A percentile compares a stretch with the other conserved stretches of the same genome.
These are phyloP conservation scores for Alternaria ventricosa DNA, from an alignment of 2,329 filamentous ascomycete species.

Conservation along the genomic window DNA sequence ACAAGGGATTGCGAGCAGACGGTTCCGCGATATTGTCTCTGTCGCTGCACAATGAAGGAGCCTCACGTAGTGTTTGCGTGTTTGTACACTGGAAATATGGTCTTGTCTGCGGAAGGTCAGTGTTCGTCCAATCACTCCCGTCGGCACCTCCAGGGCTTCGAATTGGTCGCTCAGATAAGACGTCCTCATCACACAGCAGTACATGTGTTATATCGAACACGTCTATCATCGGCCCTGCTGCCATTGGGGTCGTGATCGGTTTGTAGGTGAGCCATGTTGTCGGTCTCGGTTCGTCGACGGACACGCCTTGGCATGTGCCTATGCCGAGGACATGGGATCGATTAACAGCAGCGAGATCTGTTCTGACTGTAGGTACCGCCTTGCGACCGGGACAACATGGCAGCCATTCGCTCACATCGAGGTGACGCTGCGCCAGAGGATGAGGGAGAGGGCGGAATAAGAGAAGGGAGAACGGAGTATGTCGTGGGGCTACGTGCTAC, in stretches of 20 bases:
- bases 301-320: conserved; percentile 27
- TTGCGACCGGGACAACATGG: conserved; percentile 19
- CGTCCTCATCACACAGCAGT: neutral
- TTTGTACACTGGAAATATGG: neutral
- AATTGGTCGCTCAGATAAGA: neutral
- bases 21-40: neutral
- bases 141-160: neutral
- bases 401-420: conserved; percentile 30
- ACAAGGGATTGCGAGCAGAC: neutral
- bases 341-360: conserved; percentile 29
- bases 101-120: conserved; percentile 3
- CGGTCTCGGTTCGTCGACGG: conserved; percentile 32
- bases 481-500: neutral
- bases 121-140: neutral
- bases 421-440: neutral
- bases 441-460: neutral
- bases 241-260: conserved; percentile 41
- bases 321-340: conserved; percentile 32
- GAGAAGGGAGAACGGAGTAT: neutral
- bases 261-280: conserved; percentile 38
- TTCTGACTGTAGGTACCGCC: conserved; percentile 24
- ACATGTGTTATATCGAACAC: conserved; percentile 44
- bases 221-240: conserved; percentile 39
- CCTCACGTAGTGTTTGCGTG: conserved; percentile 2
- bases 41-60: neutral